Evolutionary conservation across 495 filamentous ascomycete genomes (phyloP).

Genomic region (Delitschia confertaspora): DNA sequence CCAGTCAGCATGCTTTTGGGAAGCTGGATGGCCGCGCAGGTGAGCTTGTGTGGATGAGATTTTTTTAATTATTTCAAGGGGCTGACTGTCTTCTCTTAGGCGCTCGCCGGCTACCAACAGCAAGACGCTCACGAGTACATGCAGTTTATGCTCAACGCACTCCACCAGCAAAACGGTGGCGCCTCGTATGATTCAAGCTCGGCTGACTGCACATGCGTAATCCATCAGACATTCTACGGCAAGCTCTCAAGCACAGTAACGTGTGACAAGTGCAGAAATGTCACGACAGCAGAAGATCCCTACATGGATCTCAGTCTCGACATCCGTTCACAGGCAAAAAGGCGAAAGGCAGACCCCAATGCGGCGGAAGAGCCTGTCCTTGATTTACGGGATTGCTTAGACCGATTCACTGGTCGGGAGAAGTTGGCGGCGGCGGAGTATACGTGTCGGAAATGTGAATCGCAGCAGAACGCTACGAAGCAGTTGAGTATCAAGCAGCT

Average conservation of each 20-base stretch:
- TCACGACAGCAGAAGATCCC: conserved; percentile 69
- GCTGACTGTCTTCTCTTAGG: conserved; percentile 37
- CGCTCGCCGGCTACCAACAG: conserved; percentile 83
- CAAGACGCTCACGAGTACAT: conserved; percentile 96
- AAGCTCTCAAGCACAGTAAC: conserved; percentile 79
- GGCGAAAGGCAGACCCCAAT: conserved; percentile 40
- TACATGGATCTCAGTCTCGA: conserved; percentile 82
- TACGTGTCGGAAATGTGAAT: conserved; percentile 66
- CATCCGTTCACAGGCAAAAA: conserved; percentile 53
- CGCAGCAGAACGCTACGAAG: conserved; percentile 63
- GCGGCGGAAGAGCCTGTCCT: conserved; percentile 22
- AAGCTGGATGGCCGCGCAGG: conserved; percentile 64
- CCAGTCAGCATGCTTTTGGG: conserved; percentile 70
- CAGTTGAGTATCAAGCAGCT: conserved; percentile 69
- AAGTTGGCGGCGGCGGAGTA: conserved; percentile 70
- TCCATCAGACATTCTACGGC: conserved; percentile 82
- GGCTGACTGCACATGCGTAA: conserved; percentile 69
- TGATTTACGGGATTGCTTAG: conserved; percentile 61
- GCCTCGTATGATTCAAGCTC: conserved; percentile 41
- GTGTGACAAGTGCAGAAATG: conserved; percentile 70
- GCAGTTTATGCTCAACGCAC: conserved; percentile 79
- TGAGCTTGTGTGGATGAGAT: conserved; percentile 26
- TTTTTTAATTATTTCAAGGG: background rate
- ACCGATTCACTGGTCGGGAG: conserved; percentile 64
- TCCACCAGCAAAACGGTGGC: conserved; percentile 56